phyloP scores from a whole-genome alignment of 768 basidiomycete species.

The Mycena latifolia region DNA sequence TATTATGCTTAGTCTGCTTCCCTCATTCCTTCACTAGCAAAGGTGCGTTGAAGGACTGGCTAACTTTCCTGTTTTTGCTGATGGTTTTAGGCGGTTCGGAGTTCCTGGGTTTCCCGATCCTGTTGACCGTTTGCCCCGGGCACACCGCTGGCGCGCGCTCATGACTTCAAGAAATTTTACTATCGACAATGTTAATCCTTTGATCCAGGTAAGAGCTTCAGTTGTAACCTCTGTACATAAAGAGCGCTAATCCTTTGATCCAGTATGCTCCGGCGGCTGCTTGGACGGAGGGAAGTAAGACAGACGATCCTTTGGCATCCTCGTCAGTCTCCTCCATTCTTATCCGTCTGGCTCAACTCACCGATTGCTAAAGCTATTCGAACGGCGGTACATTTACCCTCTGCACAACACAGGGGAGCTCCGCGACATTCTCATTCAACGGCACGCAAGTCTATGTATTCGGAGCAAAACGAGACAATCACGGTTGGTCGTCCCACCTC shows the following conservation, averaged over 20 bases:
- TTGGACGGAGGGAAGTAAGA: conserved; percentile 31
- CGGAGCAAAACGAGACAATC: conserved; percentile 51
- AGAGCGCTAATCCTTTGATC: conserved; percentile 14
- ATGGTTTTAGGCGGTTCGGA: no score
- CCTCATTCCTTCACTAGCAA: background rate
- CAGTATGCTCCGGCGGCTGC: conserved; percentile 23
- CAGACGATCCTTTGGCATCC: conserved; percentile 16
- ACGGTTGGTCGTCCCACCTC: conserved; percentile 37
- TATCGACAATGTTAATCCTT: conserved; percentile 37
- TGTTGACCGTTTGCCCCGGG: conserved; percentile 11
- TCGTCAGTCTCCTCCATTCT: conserved; percentile 8
- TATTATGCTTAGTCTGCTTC: no score
- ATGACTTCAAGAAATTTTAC: conserved; percentile 34
- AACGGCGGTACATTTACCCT: conserved; percentile 47
- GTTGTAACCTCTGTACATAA: no score
- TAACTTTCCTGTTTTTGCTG: no score
- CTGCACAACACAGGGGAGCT: conserved; percentile 44
- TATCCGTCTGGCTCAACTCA: background rate
- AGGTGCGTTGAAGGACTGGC: no score
- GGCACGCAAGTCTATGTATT: conserved; percentile 52
- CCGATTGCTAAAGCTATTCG: conserved; percentile 45
- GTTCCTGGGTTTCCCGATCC: no score
- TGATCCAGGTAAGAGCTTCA: conserved; percentile 13
- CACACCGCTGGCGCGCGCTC: conserved; percentile 22
- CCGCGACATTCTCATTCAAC: conserved; percentile 46